phyloP scores from a whole-genome alignment of 1,284 basidiomycete genomes.

The Tetrapyrgos nigripes region DNA sequence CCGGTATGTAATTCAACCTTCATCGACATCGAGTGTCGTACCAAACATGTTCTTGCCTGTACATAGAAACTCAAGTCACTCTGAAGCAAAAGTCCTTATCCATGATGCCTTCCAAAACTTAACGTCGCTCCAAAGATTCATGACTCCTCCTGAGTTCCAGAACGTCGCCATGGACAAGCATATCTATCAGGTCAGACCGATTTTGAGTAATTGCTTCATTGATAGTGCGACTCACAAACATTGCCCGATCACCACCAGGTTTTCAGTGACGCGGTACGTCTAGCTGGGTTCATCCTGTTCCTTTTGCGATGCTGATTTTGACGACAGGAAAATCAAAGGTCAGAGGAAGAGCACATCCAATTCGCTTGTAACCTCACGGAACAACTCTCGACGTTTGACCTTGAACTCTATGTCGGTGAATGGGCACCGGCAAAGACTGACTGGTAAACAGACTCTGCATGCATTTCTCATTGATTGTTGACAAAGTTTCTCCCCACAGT shows the following conservation, averaged over 20 bases:
- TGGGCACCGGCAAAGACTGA: conserved; percentile 88
- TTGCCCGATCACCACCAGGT: too few relatives aligned
- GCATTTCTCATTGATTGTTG: neutral
- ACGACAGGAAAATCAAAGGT: conserved; percentile 47
- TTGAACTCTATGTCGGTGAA: conserved; percentile 86
- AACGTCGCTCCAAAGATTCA: conserved; percentile 76
- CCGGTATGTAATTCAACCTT: conserved; percentile 49
- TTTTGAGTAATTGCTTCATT: too few relatives aligned
- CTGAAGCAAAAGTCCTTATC: conserved; percentile 72
- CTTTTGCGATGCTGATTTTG: too few relatives aligned
- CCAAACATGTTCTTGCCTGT: conserved; percentile 6
- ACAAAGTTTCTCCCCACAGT: conserved; percentile 33
- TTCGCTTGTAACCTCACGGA: conserved; percentile 62
- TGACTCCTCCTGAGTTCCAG: conserved; percentile 59
- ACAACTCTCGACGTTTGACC: conserved; percentile 58
- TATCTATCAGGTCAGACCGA: conserved; percentile 85
- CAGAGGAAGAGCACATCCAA: conserved; percentile 67
- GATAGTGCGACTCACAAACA: too few relatives aligned
- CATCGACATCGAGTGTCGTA: neutral
- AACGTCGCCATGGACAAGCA: conserved; percentile 87
- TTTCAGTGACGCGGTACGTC: neutral
- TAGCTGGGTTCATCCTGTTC: too few relatives aligned
- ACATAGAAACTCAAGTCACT: conserved; percentile 36
- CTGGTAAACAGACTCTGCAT: conserved; percentile 36
- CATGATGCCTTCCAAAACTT: conserved; percentile 89